Percentiles rank a stretch among this genome's conserved stretches.
Evolutionary conservation across 148 eudicot species (phyloP).

Genomic region (Nepenthes mirabilis): DNA sequence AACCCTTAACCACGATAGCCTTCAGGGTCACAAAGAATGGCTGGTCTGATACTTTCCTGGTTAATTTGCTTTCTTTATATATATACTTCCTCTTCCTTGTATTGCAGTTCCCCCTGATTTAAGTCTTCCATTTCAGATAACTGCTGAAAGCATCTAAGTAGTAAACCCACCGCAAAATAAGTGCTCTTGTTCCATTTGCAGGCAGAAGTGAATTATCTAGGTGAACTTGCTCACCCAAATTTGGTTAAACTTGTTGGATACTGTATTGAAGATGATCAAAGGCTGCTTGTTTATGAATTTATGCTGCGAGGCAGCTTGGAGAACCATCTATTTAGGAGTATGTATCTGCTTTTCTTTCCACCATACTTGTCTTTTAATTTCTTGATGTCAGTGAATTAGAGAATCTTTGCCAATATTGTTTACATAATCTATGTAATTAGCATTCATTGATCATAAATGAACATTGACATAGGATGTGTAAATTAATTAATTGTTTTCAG

Average conservation of each 20-base stretch:
- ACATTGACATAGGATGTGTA: no score
- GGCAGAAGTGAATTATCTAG: slow-evolving; percentile 68
- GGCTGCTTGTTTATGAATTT: slow-evolving; percentile 60
- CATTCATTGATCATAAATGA: no score
- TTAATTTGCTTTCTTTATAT: background rate
- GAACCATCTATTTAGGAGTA: slow-evolving; percentile 67
- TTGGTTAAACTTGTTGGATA: slow-evolving; percentile 63
- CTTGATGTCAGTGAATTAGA: background rate
- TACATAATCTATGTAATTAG: no score
- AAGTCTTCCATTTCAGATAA: background rate
- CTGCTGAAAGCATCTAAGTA: no score
- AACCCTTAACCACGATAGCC: slow-evolving; percentile 63
- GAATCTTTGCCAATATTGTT: no score
- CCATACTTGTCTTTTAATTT: background rate
- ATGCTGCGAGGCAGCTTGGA: slow-evolving; percentile 79
- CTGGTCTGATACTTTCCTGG: slow-evolving; percentile 32
- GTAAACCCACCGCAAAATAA: no score
- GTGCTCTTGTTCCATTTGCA: slow-evolving; percentile 15
- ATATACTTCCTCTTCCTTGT: background rate
- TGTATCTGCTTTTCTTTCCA: slow-evolving; percentile 14
- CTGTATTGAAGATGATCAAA: slow-evolving; percentile 71
- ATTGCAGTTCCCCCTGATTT: background rate
- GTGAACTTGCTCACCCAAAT: slow-evolving; percentile 52
- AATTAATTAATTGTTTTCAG: no score
- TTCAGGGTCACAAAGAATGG: slow-evolving; percentile 86